phyloP scores from a whole-genome alignment of 2,329 filamentous ascomycete species.

The Aspergillus neoniger region DNA sequence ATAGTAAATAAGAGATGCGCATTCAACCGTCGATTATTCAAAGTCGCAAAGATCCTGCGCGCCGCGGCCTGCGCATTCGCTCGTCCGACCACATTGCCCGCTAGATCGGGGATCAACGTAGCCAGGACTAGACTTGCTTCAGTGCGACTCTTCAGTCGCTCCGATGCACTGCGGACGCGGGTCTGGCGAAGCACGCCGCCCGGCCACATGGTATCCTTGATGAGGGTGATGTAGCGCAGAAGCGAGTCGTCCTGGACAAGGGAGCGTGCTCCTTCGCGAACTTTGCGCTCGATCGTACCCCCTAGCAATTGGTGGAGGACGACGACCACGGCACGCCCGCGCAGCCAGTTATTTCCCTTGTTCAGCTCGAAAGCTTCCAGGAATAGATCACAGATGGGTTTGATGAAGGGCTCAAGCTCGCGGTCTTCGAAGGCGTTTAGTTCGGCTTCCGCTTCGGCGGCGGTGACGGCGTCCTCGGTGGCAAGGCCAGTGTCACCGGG shows the following conservation, averaged over 20 bases:
- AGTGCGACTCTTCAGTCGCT: slow-evolving; percentile 77
- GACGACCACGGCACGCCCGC: slow-evolving; percentile 91
- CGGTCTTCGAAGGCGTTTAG: slow-evolving; percentile 88
- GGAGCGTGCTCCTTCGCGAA: slow-evolving; percentile 77
- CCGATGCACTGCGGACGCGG: slow-evolving; percentile 63
- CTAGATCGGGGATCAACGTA: slow-evolving; percentile 86
- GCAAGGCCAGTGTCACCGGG: slow-evolving; percentile 51
- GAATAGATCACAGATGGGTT: slow-evolving; percentile 97
- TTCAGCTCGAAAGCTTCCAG: slow-evolving; percentile 94
- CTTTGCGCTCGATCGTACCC: slow-evolving; percentile 92
- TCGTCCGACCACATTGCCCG: slow-evolving; percentile 87
- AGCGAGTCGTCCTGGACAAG: slow-evolving; percentile 77
- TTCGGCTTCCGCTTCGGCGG: slow-evolving; percentile 85
- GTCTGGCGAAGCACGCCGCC: slow-evolving; percentile 49
- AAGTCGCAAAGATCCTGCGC: slow-evolving; percentile 80
- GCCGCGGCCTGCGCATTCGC: slow-evolving; percentile 89
- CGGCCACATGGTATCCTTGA: slow-evolving; percentile 83
- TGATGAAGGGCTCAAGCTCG: slow-evolving; percentile 92
- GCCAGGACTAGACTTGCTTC: slow-evolving; percentile 89
- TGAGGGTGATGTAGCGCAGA: slow-evolving; percentile 69
- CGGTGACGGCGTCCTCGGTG: slow-evolving; percentile 52
- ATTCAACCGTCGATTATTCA: slow-evolving; percentile 90
- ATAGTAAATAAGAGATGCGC: slow-evolving; percentile 71
- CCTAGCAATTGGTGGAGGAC: slow-evolving; percentile 94
- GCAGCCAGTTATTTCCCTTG: slow-evolving; percentile 93